Evolutionary conservation across 2,329 filamentous ascomycete genomes (phyloP).

Genomic region (Neonectria faginata): DNA sequence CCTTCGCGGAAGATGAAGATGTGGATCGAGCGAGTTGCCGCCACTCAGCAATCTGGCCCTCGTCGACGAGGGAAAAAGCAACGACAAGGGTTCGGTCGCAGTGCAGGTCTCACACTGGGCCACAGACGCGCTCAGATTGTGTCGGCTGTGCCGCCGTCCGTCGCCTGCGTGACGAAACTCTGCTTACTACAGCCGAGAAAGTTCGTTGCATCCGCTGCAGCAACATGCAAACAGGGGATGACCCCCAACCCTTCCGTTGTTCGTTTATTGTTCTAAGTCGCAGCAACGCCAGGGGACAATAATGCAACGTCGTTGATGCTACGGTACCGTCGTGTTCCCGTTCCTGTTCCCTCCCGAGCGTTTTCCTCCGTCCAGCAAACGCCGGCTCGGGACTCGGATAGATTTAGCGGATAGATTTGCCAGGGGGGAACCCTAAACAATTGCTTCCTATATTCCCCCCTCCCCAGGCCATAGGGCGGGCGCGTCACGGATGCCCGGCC

Average conservation of each 20-base stretch:
- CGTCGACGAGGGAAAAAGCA: slow-evolving; percentile 31
- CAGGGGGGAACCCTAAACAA: not conserved
- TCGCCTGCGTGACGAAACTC: slow-evolving; percentile 1
- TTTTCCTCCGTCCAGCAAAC: not conserved
- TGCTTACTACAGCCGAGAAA: not conserved
- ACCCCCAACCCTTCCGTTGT: too few relatives aligned
- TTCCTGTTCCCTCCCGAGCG: not conserved
- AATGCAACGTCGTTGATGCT: not conserved
- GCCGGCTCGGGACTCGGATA: not conserved
- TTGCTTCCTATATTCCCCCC: not conserved
- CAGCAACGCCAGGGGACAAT: not conserved
- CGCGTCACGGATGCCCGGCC: not conserved
- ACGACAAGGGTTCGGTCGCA: slow-evolving; percentile 24
- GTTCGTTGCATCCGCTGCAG: not conserved
- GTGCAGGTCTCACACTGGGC: slow-evolving; percentile 39
- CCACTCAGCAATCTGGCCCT: slow-evolving; percentile 26
- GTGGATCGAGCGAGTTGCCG: slow-evolving; percentile 24
- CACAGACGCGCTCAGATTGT: slow-evolving; percentile 5
- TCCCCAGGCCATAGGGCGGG: not conserved
- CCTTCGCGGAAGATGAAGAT: slow-evolving; percentile 38
- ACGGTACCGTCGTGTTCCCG: not conserved
- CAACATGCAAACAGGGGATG: too few relatives aligned
- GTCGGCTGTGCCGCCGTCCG: not conserved
- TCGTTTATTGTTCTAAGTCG: not conserved
- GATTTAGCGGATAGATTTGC: not conserved